Conservation (phyloP, 2,329 filamentous ascomycete species). For the Remersonia thermophila region DNA sequence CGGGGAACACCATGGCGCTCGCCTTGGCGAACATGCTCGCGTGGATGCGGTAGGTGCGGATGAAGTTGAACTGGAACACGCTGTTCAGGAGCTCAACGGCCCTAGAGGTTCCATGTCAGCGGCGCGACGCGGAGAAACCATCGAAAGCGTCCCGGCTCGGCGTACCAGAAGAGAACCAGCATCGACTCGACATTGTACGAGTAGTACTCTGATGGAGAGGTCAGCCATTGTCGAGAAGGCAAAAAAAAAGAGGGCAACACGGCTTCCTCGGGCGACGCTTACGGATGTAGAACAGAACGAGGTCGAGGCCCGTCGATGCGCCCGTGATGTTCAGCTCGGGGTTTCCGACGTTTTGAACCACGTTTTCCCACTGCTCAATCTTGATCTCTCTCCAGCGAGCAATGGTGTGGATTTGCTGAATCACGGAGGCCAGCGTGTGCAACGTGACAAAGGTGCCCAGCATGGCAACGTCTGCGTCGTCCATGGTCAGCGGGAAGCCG, state of each 20-base stretch:
- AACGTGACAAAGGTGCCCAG: constrained; percentile 26
- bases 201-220: constrained; percentile 32
- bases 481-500: neutral
- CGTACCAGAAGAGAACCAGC: constrained; percentile 33
- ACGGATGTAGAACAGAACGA: constrained; percentile 37
- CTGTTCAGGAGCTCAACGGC: constrained; percentile 15
- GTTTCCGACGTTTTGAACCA: constrained; percentile 23
- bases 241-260: no score
- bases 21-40: constrained; percentile 12
- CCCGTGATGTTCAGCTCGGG: constrained; percentile 32
- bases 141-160: neutral
- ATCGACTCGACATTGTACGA: constrained; percentile 37
- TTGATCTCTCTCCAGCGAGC: constrained; percentile 28
- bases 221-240: neutral
- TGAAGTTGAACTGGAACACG: constrained; percentile 13
- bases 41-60: constrained; percentile 8
- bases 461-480: constrained; percentile 27
- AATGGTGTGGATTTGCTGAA: constrained; percentile 32
- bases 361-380: constrained; percentile 26
- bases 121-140: no score
- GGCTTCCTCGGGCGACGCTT: constrained; percentile 16
- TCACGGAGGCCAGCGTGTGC: constrained; percentile 26
- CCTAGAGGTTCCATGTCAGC: constrained; percentile 9
- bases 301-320: constrained; percentile 28
- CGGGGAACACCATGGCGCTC: constrained; percentile 10